These are phyloP conservation scores for Aegle marmelos DNA, from an alignment of 345 rosid species.

Conservation along the genomic window DNA sequence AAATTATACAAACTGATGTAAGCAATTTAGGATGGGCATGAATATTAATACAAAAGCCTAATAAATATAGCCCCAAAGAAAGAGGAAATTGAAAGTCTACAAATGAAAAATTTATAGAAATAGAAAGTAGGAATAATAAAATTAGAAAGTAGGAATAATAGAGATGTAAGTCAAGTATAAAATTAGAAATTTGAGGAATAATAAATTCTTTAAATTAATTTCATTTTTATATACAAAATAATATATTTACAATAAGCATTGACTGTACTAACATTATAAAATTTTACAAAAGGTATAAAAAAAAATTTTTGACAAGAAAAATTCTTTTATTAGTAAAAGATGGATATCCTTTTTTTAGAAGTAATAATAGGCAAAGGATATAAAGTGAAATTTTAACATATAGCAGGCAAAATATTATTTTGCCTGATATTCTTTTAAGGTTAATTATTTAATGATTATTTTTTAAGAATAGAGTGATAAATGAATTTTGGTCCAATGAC, in stretches of 20 bases:
- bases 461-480: too few relatives aligned
- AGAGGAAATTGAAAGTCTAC: neutral
- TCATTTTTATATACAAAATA: neutral
- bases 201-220: neutral
- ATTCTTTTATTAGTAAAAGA: too few relatives aligned
- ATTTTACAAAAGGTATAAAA: too few relatives aligned
- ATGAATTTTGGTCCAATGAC: too few relatives aligned
- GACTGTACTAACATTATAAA: neutral
- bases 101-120: neutral
- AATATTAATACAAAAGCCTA: neutral
- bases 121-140: rapidly evolving
- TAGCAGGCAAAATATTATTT: too few relatives aligned
- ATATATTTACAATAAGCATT: neutral
- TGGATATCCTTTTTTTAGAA: too few relatives aligned
- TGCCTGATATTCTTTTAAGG: too few relatives aligned
- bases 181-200: neutral
- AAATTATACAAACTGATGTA: neutral
- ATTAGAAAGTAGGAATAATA: neutral
- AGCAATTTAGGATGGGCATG: neutral
- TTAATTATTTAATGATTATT: too few relatives aligned
- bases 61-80: neutral
- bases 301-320: too few relatives aligned
- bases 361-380: too few relatives aligned
- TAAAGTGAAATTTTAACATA: too few relatives aligned
- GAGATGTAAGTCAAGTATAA: neutral